These are phyloP conservation scores for Chaetomium sp. DNA, from an alignment of 2,329 filamentous ascomycete species.

Conservation along the genomic window DNA sequence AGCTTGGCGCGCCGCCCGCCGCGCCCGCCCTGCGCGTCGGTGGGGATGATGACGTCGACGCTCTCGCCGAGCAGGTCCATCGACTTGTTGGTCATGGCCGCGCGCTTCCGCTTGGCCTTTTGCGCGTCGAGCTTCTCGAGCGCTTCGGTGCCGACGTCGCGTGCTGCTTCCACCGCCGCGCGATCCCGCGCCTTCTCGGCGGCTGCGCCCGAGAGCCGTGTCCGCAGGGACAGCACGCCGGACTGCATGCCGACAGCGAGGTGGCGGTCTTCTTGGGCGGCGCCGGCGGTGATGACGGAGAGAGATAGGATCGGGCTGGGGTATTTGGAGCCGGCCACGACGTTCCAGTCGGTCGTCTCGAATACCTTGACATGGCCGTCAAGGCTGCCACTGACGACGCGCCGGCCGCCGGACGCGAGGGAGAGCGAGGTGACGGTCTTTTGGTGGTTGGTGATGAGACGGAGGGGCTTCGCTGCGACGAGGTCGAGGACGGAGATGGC, in stretches of 20 bases:
- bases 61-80: conserved; percentile 83
- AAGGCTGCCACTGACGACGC: conserved; percentile 83
- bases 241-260: conserved; percentile 94
- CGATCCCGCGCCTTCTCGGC: conserved; percentile 78
- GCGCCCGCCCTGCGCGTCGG: conserved; percentile 46
- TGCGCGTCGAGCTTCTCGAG: conserved; percentile 75
- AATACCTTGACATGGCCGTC: conserved; percentile 98
- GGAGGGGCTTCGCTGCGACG: conserved; percentile 83
- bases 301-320: conserved; percentile 86
- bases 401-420: conserved; percentile 75
- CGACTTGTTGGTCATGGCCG: conserved; percentile 48
- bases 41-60: conserved; percentile 85
- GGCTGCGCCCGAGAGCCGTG: conserved; percentile 80
- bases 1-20: conserved; percentile 64
- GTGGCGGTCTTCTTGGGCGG: conserved; percentile 79
- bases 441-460: conserved; percentile 90
- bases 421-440: conserved; percentile 93
- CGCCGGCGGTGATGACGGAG: conserved; percentile 69
- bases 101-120: conserved; percentile 68
- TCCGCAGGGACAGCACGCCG: conserved; percentile 86
- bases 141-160: conserved; percentile 75
- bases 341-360: conserved; percentile 91
- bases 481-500: conserved; percentile 90
- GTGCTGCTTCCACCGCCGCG: conserved; percentile 70
- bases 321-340: conserved; percentile 94